Base-by-base conservation (phyloP, 306 rosid species). In the Trifolium repens region DNA sequence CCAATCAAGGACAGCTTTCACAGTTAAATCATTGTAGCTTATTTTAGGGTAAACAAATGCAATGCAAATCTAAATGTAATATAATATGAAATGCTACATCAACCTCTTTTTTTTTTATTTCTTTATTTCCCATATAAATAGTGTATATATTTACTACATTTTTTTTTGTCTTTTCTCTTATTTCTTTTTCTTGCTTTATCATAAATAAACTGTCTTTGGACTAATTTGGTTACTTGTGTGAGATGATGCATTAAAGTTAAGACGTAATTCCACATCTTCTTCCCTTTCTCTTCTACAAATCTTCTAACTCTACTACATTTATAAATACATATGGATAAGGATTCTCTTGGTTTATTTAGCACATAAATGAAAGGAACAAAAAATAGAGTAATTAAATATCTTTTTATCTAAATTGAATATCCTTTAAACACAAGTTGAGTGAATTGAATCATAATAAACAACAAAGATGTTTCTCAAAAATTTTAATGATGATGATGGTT, bases 11-110 rank as follows among this genome's bases (percentile, higher is more conserved):
- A 78, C 83, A 84, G 37, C 72, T 64, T 81, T 54, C 46, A 5
- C 83, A 73, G 64, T 63, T 77, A 76, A 81, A 78, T 78, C 76
- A 81, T 81, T 81, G 67, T 52, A 39, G 35, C 64, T 84, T 62
- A 42, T 60, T 67, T 76, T 50, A 37, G 73, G 69, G 67, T 46
- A 39, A 60, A 34, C 63, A 40, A 59, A 54, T 54, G 30, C 30
- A 53, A 64, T 79, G 69, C 42, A 72, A 71, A 50, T 54, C 16
- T 9, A 53, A 19, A 8, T 17, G 59, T 5, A n/a, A 50, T 15
- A n/a, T n/a, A n/a, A n/a, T n/a, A 22, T 22, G 22, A 15, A 50
- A 15, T 52, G 58, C 58, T n/a, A 50, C 58, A 26, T 8, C 4
- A 4, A 6, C 1, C 2, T 5, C 7, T 16, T 52, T 16, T 44